Base-by-base conservation (phyloP, 192 early-diverging fungal genomes). In the Podila minutissima region DNA sequence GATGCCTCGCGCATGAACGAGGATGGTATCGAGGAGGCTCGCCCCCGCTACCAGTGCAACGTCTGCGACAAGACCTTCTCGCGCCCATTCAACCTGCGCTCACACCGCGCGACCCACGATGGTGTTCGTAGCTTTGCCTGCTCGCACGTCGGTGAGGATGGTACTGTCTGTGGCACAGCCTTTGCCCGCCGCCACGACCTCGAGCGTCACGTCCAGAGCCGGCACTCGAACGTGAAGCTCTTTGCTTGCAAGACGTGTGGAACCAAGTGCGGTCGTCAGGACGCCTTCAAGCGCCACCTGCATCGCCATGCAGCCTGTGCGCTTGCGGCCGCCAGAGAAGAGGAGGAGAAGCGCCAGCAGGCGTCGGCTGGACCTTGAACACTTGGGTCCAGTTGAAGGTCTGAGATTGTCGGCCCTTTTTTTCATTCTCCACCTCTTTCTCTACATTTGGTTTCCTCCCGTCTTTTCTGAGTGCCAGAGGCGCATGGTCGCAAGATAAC, bases 81-180 rank as follows among this genome's bases (percentile, higher is more conserved):
- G 19, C 83, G 91, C 15, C 88, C 90, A 2, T 93, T 91, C 71
- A 93, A 93, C 71, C 76, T 93, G 62, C 91, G 92, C 49, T 91
- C 90, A 0, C 92, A 93, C 59, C 86, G 87, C 11, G 84, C 87
- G 20, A 85, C 87, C 1, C 92, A 93, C 59, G 89, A 88, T 28
- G 89, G 87, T 48, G 90, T 91, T 61, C 72, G 87, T 53, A 91
- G 90, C 31, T 93, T 86, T 76, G 74, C 60, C 2, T 93, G 92
- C 85, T 74, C 84, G 24, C 86, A 69, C 48, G 41, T 69, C 7
- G 50, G 68, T 33, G 66, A 68, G 20, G 64, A 69, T 13, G 66
- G 59, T 6, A 33, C 64, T 59, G 41, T 67, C 53, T 81, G 77
- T 13, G 61, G 60, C 10, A 64, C 66, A 41, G 31, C 71, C 1